Evolutionary conservation across 352 stramenopile genomes (phyloP), one percentile per base, ranked within the genome.

Genomic region (Pythium insidiosum): DNA sequence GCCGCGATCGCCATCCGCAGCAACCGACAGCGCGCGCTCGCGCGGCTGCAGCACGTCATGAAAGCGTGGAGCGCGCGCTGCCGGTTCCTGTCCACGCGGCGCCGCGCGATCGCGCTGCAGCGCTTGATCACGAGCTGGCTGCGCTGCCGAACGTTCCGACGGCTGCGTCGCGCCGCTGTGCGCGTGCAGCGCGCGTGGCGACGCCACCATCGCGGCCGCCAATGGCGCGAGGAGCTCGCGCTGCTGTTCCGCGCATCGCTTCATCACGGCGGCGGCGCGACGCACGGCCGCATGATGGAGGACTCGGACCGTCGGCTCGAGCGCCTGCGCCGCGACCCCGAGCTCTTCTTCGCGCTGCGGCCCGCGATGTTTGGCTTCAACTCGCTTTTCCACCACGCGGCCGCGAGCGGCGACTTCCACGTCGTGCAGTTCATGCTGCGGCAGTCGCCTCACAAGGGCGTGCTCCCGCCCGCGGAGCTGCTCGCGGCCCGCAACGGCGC

Each of bases 391-490:
- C 78, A 88, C 20, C 63, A 88, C 24, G 72, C 60, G 10, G 73
- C 78, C 3, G 58, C 56, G 10, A 73, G 68, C 29, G 73, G 78
- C 0, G 78, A 91, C 34, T 77, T 91, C 40, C 69, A 91, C 36
- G 75, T 88, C 1, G 63, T 84, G 50, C 81, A 85, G 47, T 91
- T 69, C 37, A 86, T 91, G 67, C 63, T 85, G 16, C 55, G 67
- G 19, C 56, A 69, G n/a, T 34, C 37, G 0, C 37, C 16, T 6
- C 22, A 53, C 16, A 53, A 60, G 16, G 31, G 53, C n/a, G n/a
- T n/a, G n/a, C n/a, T n/a, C n/a, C n/a, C n/a, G n/a, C n/a, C n/a
- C n/a, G n/a, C n/a, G 3, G 47, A 56, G 10, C 39, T 85, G 16
- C 58, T 87, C 15, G 41, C 53, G 13, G 54, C 75, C n/a, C 60